These are phyloP conservation scores for Magnusiomyces tetraspermus DNA, from an alignment of 1,139 yeast species.

Conservation along the genomic window DNA sequence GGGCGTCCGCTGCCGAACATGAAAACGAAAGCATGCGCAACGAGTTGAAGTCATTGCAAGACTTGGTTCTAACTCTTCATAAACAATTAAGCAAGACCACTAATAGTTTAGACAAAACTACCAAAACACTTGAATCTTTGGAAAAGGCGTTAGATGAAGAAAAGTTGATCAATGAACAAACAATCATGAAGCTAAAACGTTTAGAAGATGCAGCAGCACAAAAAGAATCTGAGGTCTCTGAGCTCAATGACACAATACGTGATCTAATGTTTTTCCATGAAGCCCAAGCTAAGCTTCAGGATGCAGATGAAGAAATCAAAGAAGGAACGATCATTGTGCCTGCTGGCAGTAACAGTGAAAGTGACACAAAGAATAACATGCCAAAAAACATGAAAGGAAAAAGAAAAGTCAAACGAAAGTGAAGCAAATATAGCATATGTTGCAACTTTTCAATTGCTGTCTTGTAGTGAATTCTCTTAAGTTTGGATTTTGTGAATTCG, in stretches of 20 bases:
- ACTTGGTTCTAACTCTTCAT: background rate
- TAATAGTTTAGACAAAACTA: slow-evolving; percentile 28
- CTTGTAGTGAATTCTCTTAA: no score
- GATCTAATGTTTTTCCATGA: slow-evolving; percentile 80
- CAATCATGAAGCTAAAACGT: slow-evolving; percentile 49
- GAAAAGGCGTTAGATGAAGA: slow-evolving; percentile 39
- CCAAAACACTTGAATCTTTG: slow-evolving; percentile 21
- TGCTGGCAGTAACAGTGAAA: background rate
- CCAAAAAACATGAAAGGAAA: background rate
- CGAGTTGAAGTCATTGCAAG: background rate
- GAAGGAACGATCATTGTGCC: slow-evolving; percentile 58
- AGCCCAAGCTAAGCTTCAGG: slow-evolving; percentile 59
- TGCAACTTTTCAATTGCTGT: no score
- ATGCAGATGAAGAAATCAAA: slow-evolving; percentile 60
- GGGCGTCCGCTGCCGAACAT: slow-evolving; percentile 35
- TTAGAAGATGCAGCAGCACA: slow-evolving; percentile 36
- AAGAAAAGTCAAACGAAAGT: background rate
- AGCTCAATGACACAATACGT: slow-evolving; percentile 57
- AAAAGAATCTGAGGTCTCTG: slow-evolving; percentile 33
- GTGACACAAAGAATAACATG: background rate
- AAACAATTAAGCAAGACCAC: slow-evolving; percentile 26
- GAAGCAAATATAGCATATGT: no score
- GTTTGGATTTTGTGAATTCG: no score
- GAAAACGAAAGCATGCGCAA: slow-evolving; percentile 17
- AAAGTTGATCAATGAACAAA: slow-evolving; percentile 44